Conservation (phyloP, 805 yeast genomes). For the Ogataea glucozyma region DNA sequence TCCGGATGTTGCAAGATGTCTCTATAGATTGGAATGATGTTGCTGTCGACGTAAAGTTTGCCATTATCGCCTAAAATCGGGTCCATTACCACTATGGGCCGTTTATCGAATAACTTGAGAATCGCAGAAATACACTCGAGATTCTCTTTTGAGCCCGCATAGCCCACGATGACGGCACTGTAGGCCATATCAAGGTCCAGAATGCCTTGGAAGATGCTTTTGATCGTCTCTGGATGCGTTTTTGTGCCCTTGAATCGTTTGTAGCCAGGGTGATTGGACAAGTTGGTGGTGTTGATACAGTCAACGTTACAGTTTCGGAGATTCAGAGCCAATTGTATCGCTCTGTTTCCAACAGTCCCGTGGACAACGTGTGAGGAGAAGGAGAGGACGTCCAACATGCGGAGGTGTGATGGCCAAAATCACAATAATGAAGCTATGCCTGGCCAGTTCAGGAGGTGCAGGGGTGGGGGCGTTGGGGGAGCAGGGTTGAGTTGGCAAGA, state of each 20-base stretch:
- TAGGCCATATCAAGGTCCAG: slow-evolving; percentile 50
- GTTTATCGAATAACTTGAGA: slow-evolving; percentile 21
- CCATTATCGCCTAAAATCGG: slow-evolving; percentile 96
- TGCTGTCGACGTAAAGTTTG: slow-evolving; percentile 66
- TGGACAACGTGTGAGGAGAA: slow-evolving; percentile 92
- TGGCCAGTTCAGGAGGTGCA: too few relatives aligned
- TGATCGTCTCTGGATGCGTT: slow-evolving; percentile 46
- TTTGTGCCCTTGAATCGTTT: slow-evolving; percentile 63
- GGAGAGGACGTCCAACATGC: slow-evolving; percentile 48
- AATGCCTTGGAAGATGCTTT: slow-evolving; percentile 57
- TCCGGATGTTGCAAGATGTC: slow-evolving; percentile 43
- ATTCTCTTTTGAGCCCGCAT: slow-evolving; percentile 63
- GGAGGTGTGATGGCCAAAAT: too few relatives aligned
- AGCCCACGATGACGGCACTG: slow-evolving; percentile 76
- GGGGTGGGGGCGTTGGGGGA: too few relatives aligned
- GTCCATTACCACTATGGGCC: slow-evolving; percentile 68
- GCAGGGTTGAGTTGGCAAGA: too few relatives aligned
- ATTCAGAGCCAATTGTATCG: slow-evolving; percentile 89
- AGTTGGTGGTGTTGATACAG: slow-evolving; percentile 81
- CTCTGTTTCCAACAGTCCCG: slow-evolving; percentile 93
- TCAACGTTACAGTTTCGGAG: slow-evolving; percentile 91
- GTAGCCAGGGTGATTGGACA: slow-evolving; percentile 92
- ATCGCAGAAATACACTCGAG: slow-evolving; percentile 47
- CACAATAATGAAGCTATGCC: too few relatives aligned
- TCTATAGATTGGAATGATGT: slow-evolving; percentile 53